These are phyloP conservation scores for Pachysandra terminalis DNA, from an alignment of 164 flowering plant species.

Conservation along the genomic window DNA sequence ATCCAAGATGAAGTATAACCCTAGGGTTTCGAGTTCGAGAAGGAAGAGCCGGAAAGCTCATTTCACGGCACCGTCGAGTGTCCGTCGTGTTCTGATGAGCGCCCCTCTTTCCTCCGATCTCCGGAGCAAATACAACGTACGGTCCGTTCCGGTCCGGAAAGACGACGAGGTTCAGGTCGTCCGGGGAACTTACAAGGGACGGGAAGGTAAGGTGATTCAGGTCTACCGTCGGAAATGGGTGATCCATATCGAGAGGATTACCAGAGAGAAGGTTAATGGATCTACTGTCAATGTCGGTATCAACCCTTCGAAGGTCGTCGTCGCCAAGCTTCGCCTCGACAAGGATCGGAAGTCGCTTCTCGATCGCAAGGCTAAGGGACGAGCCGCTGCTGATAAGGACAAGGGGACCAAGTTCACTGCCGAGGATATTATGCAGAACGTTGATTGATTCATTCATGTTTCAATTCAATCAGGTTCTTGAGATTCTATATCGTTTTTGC, in stretches of 20 bases:
- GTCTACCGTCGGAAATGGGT: slow-evolving; percentile 5
- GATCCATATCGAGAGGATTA: slow-evolving; percentile 1
- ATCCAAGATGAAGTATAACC: slow-evolving; percentile 2
- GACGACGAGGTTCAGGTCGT: slow-evolving; percentile 1
- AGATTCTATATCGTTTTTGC: too few species aligned
- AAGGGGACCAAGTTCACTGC: too few species aligned
- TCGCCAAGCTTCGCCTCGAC: too few species aligned
- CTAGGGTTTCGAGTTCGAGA: neutral
- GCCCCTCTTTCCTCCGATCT: neutral
- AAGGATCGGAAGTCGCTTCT: too few species aligned
- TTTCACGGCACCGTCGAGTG: slow-evolving; percentile 1
- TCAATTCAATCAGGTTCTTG: too few species aligned
- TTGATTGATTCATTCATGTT: too few species aligned
- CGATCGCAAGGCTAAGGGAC: too few species aligned
- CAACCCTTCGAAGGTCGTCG: too few species aligned
- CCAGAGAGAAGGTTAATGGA: neutral
- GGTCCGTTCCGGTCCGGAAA: neutral
- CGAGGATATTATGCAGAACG: too few species aligned
- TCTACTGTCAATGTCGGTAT: too few species aligned
- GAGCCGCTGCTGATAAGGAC: too few species aligned
- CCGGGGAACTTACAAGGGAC: slow-evolving; percentile 1
- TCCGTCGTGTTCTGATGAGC: slow-evolving; percentile 3
- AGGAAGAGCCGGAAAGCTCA: slow-evolving; percentile 2
- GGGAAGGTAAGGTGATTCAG: slow-evolving; percentile 2
- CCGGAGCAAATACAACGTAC: neutral